Percentiles rank a stretch among this genome's conserved stretches.
Conservation (phyloP, 2,329 filamentous ascomycete genomes). For the Fusarium abutilonis region DNA sequence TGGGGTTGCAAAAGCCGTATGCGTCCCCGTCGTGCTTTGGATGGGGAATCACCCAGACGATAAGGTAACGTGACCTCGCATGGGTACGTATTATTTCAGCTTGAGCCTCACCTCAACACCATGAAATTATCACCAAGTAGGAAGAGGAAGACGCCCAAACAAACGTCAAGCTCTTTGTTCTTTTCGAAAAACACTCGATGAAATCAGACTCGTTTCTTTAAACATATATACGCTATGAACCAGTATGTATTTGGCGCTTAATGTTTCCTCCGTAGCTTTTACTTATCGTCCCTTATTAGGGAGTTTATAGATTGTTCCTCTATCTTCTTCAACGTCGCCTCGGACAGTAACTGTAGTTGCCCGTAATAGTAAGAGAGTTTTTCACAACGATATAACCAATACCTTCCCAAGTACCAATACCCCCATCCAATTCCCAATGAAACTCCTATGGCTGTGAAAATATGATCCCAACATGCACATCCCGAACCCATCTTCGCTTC, state of each 20-base stretch:
- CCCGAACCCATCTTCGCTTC: conserved; percentile 11
- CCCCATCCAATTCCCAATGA: conserved; percentile 18
- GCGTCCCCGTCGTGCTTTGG: conserved; percentile 1
- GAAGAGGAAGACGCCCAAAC: neutral
- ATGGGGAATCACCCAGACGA: conserved; percentile 7
- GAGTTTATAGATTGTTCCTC: conserved; percentile 3
- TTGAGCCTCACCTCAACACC: conserved; percentile 11
- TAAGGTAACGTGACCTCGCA: conserved; percentile 42
- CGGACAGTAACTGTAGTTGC: neutral
- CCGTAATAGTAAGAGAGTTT: neutral
- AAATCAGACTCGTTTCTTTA: too few species aligned
- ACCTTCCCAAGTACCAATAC: conserved; percentile 13
- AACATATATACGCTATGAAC: too few species aligned
- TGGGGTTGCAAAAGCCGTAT: conserved; percentile 38
- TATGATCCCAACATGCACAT: conserved; percentile 11
- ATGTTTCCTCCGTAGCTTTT: neutral
- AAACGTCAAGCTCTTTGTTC: neutral
- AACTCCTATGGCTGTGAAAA: conserved; percentile 26
- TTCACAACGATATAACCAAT: conserved; percentile 2
- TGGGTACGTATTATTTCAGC: conserved; percentile 19
- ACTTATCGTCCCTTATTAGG: neutral
- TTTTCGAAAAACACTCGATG: too few species aligned
- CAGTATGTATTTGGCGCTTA: neutral
- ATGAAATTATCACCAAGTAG: conserved; percentile 10
- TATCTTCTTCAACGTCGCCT: conserved; percentile 6